These are phyloP conservation scores for Aegle marmelos DNA, from an alignment of 345 rosid species.

Conservation along the genomic window DNA sequence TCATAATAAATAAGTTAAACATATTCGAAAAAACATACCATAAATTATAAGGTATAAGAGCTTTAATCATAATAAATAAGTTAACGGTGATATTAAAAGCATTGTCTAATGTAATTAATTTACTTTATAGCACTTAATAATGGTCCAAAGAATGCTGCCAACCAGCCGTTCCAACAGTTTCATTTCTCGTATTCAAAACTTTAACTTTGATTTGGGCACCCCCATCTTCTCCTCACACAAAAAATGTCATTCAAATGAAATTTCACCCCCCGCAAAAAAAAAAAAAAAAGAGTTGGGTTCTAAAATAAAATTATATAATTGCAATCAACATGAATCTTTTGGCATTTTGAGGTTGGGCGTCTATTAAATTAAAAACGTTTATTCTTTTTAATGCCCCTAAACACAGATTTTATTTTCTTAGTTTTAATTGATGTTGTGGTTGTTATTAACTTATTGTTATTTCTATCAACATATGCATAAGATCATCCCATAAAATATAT, in stretches of 20 bases:
- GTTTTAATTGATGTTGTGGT: too few relatives aligned
- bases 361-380: too few relatives aligned
- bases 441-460: too few relatives aligned
- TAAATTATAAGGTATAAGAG: neutral
- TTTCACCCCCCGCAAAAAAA: too few relatives aligned
- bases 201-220: neutral
- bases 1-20: neutral
- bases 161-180: neutral
- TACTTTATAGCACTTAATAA: neutral
- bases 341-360: too few relatives aligned
- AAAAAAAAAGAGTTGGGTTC: neutral
- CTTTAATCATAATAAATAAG: neutral
- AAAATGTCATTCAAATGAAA: neutral
- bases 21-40: neutral
- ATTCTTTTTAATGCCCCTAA: too few relatives aligned
- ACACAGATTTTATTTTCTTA: too few relatives aligned
- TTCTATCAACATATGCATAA: neutral
- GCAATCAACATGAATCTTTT: too few relatives aligned
- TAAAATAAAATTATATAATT: neutral
- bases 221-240: neutral
- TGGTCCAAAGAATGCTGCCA: neutral
- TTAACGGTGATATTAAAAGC: neutral
- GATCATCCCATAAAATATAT: neutral
- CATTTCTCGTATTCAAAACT: neutral
- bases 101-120: conserved; percentile 6